Conservation (phyloP, 2,329 filamentous ascomycete species). For the Biscogniauxia marginata region DNA sequence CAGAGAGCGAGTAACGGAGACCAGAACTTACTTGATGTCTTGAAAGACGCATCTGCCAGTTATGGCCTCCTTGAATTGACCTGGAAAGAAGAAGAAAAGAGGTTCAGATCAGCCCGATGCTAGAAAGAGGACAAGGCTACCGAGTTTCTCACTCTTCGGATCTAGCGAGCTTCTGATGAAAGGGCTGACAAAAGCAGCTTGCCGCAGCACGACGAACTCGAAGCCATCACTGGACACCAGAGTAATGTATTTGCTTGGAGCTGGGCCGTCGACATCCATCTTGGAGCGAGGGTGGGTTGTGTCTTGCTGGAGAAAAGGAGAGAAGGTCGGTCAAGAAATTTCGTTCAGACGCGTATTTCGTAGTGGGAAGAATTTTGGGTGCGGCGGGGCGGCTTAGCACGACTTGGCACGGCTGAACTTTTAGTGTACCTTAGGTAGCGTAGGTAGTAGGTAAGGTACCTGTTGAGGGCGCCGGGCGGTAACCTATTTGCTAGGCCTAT, state of each 20-base stretch:
- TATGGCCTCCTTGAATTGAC: conserved; percentile 63
- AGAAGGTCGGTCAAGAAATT: background rate
- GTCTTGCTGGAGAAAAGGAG: background rate
- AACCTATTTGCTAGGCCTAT: too few species aligned
- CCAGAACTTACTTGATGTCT: conserved; percentile 69
- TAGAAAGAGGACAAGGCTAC: background rate
- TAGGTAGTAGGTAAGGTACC: too few species aligned
- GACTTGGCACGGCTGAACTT: background rate
- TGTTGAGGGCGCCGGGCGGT: too few species aligned
- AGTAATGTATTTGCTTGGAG: conserved; percentile 67
- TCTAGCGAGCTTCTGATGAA: conserved; percentile 75
- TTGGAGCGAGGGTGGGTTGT: conserved; percentile 7
- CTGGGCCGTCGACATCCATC: conserved; percentile 20
- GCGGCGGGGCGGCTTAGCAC: background rate
- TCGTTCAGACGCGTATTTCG: background rate
- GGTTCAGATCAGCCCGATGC: conserved; percentile 2
- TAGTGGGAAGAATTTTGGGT: background rate
- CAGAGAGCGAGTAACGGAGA: background rate
- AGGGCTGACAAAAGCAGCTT: conserved; percentile 67
- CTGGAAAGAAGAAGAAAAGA: conserved; percentile 36
- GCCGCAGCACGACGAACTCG: conserved; percentile 72
- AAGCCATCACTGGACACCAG: conserved; percentile 74
- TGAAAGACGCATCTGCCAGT: conserved; percentile 65
- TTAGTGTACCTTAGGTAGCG: too few species aligned
- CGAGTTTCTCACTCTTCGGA: conserved; percentile 53